These are phyloP conservation scores for Fomitopsis palustris DNA, from an alignment of 1,284 basidiomycete genomes.

Conservation along the genomic window DNA sequence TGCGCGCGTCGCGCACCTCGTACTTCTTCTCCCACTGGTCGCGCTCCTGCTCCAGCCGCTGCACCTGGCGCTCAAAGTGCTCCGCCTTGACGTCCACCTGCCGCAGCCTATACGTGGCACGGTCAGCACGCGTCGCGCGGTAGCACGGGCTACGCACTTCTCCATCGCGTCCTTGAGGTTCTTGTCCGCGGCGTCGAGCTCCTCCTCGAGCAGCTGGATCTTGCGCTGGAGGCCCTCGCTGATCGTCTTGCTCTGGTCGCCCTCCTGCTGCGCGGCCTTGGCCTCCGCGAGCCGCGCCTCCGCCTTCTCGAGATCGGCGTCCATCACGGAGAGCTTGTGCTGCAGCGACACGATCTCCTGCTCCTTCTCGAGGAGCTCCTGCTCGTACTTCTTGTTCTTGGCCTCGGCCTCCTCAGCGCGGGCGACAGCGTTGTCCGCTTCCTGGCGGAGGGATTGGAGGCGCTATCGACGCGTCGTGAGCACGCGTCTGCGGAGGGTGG, in stretches of 20 bases:
- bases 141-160: conserved; percentile 58
- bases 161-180: conserved; percentile 96
- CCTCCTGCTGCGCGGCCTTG: conserved; percentile 72
- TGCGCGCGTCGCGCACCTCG: conserved; percentile 58
- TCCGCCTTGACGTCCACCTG: conserved; percentile 99
- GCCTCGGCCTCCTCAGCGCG: conserved; percentile 86
- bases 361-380: conserved; percentile 79
- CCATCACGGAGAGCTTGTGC: conserved; percentile 72
- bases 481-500: neutral
- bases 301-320: conserved; percentile 72
- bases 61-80: conserved; percentile 94
- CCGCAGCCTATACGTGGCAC: conserved; percentile 62
- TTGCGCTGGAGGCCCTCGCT: conserved; percentile 83
- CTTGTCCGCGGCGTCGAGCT: conserved; percentile 95
- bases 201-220: conserved; percentile 90
- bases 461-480: conserved; percentile 42
- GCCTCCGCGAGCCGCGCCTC: conserved; percentile 73
- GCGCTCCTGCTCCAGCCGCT: conserved; percentile 87
- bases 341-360: conserved; percentile 86
- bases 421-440: conserved; percentile 79
- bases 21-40: conserved; percentile 95
- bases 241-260: conserved; percentile 71
- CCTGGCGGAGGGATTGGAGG: conserved; percentile 71
- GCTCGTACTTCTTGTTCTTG: conserved; percentile 83
- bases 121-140: conserved; percentile 5